Percentiles rank a stretch among this genome's conserved stretches.
These are phyloP conservation scores for Sarocladium oryzae DNA, from an alignment of 2,329 filamentous ascomycete species.

Conservation along the genomic window DNA sequence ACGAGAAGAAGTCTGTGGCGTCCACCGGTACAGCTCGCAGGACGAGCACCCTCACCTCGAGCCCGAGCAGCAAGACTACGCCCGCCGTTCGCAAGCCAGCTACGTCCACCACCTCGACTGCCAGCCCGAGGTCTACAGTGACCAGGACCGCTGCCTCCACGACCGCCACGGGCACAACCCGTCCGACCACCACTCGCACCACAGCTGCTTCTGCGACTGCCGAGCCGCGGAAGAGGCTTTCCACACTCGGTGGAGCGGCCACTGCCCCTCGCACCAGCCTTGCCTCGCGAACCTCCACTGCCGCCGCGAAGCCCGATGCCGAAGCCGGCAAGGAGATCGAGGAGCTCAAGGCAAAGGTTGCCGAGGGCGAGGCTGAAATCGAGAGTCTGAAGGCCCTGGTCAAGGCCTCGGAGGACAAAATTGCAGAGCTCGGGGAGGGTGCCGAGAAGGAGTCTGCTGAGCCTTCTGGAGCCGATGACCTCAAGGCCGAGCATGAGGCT, in stretches of 20 bases:
- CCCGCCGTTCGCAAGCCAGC: slow-evolving; percentile 28
- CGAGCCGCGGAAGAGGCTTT: slow-evolving; percentile 49
- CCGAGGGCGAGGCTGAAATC: slow-evolving; percentile 51
- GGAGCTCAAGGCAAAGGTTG: slow-evolving; percentile 53
- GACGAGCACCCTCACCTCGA: slow-evolving; percentile 36
- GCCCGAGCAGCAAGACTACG: slow-evolving; percentile 29
- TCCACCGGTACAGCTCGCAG: slow-evolving; percentile 32
- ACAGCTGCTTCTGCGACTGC: slow-evolving; percentile 37
- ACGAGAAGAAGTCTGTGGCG: slow-evolving; percentile 39
- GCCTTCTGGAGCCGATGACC: slow-evolving; percentile 29
- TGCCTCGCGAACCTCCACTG: slow-evolving; percentile 22
- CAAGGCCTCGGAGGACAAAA: slow-evolving; percentile 46
- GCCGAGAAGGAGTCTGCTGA: slow-evolving; percentile 31
- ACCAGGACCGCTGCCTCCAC: slow-evolving; percentile 22
- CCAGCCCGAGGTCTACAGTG: slow-evolving; percentile 28
- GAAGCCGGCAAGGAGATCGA: slow-evolving; percentile 49
- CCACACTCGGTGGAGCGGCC: slow-evolving; percentile 37
- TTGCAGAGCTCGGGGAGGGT: slow-evolving; percentile 45
- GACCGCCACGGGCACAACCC: slow-evolving; percentile 23
- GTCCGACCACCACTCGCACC: slow-evolving; percentile 30
- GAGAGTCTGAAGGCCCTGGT: slow-evolving; percentile 51
- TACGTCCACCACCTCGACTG: slow-evolving; percentile 21
- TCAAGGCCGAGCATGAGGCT: slow-evolving; percentile 45
- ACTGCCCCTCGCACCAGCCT: slow-evolving; percentile 26
- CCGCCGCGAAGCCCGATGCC: slow-evolving; percentile 31